Evolutionary conservation across 2,329 filamentous ascomycete species (phyloP), one percentile per base, ranked within the genome.

Genomic region (Aspergillus fumigatus): DNA sequence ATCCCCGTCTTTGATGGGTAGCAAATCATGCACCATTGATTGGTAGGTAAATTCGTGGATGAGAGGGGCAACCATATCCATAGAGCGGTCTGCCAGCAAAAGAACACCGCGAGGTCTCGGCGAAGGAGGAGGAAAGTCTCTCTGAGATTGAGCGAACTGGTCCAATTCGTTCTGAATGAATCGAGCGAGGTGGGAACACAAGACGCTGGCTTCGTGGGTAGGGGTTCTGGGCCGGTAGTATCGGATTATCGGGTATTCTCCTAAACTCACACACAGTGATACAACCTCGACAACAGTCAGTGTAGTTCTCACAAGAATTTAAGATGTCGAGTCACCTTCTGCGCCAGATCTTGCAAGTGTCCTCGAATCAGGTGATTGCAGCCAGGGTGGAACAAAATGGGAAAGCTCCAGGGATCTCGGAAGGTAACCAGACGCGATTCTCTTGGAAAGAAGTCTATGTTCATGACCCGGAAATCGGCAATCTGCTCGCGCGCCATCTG

Each of bases 31-130:
- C 3, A 91, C 93, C 93, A 99, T 97, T 51, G 94, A 92, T 74
- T 99, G 94, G 72, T 97, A 99, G 11, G 94, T 97, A 71, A 99
- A 97, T 68, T 99, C 94, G 75, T 99, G 94, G 3, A 97, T 71
- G 10, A 97, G 77, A 1, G 94, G 94, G 0, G 93, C 87, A 76
- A 88, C 85, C 3, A 97, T 75, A 72, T 99, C 94, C 88, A 99
- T 94, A 7, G 92, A 90, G 59, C 94, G 85, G 72, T 97, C 94
- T 1, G 92, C 90, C 59, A 99, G 88, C 67, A 96, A 80, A 0
- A 99, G 82, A 0, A 92, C 85, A 41, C 90, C 90, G 61, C 90
- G 88, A 6, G 92, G 93, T 53, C 93, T 82, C 51, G 85, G 83
- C 3, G 76, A 75, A n/a, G 73, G 73, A 0, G 92, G 89, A 1